Percentiles rank a stretch among this genome's conserved stretches.
phyloP scores from a whole-genome alignment of 257 asterid genomes.

The Solanum chiquidenum region DNA sequence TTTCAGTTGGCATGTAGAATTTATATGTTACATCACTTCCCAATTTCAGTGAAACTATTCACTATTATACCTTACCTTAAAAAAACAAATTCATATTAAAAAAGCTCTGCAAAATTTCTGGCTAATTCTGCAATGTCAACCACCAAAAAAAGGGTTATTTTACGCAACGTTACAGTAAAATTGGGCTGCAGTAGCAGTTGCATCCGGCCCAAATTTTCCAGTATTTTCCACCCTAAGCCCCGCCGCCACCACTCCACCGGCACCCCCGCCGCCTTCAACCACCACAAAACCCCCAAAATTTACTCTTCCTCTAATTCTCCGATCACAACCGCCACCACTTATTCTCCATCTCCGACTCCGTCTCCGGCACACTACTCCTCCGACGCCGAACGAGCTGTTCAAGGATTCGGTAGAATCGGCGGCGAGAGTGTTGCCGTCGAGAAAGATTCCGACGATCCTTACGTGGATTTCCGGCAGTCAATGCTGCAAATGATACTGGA shows the following conservation, averaged over 20 bases:
- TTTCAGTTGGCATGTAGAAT: neutral
- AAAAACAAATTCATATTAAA: neutral
- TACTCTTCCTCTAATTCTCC: conserved; percentile 42
- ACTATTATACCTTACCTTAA: neutral
- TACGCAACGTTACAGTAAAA: conserved; percentile 33
- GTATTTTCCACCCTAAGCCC: conserved; percentile 50
- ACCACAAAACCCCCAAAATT: neutral
- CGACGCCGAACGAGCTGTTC: conserved; percentile 41
- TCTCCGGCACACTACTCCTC: conserved; percentile 25
- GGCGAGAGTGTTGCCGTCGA: conserved; percentile 73
- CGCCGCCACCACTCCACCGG: neutral
- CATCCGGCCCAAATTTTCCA: conserved; percentile 39
- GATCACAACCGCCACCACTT: conserved; percentile 37
- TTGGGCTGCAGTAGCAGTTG: conserved; percentile 60
- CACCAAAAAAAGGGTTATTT: conserved; percentile 29
- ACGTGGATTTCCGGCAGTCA: conserved; percentile 73
- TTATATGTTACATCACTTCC: neutral
- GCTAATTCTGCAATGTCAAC: conserved; percentile 22
- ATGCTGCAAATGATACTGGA: conserved; percentile 93
- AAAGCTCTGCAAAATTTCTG: neutral
- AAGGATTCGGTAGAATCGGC: conserved; percentile 57
- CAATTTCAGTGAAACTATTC: neutral
- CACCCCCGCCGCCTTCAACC: neutral
- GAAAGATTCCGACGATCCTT: conserved; percentile 86
- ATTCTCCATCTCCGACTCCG: conserved; percentile 7